Conservation (phyloP, 2,329 filamentous ascomycete species). For the Penicillium sp. region DNA sequence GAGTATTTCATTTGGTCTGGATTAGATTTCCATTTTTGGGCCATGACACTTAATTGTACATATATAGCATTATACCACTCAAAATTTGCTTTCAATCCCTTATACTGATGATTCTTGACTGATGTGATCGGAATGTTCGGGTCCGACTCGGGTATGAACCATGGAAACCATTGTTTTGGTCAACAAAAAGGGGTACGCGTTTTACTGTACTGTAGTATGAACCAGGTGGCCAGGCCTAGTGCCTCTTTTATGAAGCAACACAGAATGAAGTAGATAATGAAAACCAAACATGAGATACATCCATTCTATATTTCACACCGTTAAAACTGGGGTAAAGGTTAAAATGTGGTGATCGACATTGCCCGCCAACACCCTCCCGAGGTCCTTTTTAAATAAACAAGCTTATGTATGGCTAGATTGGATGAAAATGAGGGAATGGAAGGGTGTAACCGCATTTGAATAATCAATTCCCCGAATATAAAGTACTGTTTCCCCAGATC, state of each 20-base stretch:
- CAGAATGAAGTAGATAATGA: background rate
- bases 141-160: slow-evolving; percentile 20
- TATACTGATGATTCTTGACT: too few species aligned
- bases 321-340: slow-evolving; percentile 2
- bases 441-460: background rate
- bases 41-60: background rate
- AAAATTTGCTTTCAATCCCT: too few species aligned
- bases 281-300: background rate
- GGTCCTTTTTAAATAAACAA: background rate
- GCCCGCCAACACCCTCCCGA: background rate
- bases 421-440: background rate
- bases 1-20: background rate
- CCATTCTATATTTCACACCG: background rate
- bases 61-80: too few species aligned
- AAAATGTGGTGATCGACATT: slow-evolving; percentile 7
- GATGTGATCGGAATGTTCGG: background rate
- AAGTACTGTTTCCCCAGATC: background rate
- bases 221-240: too few species aligned
- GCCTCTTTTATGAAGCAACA: too few species aligned
- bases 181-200: slow-evolving; percentile 2
- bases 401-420: background rate
- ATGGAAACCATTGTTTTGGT: slow-evolving; percentile 25
- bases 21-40: background rate
- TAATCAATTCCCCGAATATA: too few species aligned
- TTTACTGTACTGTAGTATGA: too few species aligned